Evolutionary conservation across 768 basidiomycete genomes (phyloP).

Genomic region (Lyophyllum atratum): DNA sequence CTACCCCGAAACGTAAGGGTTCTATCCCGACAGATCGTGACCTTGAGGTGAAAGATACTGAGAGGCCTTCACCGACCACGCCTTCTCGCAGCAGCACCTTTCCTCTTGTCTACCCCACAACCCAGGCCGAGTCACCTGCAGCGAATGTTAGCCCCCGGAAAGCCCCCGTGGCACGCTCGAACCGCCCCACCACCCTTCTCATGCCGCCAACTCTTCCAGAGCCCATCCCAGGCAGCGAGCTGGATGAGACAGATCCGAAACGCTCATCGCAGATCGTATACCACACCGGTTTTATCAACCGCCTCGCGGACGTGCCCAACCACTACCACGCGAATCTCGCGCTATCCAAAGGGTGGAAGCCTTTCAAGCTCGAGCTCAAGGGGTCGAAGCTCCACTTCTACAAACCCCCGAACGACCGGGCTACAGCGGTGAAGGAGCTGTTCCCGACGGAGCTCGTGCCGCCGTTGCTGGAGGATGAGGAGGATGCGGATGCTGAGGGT

Average conservation of each 20-base stretch:
- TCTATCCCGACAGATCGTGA: constrained; percentile 44
- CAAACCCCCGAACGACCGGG: constrained; percentile 76
- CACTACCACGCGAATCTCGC: constrained; percentile 34
- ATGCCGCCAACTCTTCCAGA: constrained; percentile 54
- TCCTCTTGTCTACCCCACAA: constrained; percentile 9
- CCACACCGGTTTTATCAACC: constrained; percentile 76
- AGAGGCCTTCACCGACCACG: constrained; percentile 3
- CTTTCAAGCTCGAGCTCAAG: constrained; percentile 81
- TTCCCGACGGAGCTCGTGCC: constrained; percentile 71
- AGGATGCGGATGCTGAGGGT: constrained; percentile 22
- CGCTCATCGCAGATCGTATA: constrained; percentile 81
- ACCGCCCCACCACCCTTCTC: constrained; percentile 37
- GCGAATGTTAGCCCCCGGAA: not conserved
- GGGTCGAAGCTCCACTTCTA: constrained; percentile 87
- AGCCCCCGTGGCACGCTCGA: constrained; percentile 1
- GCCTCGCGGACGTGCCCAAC: constrained; percentile 54
- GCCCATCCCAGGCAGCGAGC: constrained; percentile 29
- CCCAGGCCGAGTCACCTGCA: constrained; percentile 7
- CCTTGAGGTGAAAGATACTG: constrained; percentile 17
- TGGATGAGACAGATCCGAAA: constrained; percentile 39
- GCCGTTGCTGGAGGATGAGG: constrained; percentile 52
- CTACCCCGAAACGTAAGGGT: constrained; percentile 60
- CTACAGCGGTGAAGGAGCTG: constrained; percentile 64
- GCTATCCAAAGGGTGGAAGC: constrained; percentile 79
- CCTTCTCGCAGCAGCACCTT: constrained; percentile 13